Conservation (phyloP, 306 rosid species). For the Acacia confusa region DNA sequence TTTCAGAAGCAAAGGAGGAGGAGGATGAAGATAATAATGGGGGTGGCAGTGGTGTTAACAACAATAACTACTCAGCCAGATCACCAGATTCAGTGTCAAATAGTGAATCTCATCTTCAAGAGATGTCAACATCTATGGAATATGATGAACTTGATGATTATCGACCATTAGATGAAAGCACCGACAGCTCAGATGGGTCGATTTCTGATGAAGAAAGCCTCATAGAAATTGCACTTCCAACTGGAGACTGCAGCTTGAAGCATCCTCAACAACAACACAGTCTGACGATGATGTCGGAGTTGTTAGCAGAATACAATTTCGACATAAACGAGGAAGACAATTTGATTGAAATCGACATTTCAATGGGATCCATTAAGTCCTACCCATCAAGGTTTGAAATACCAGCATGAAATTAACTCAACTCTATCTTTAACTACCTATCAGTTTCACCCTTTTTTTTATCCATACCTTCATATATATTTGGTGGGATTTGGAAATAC, state of each 20-base stretch:
- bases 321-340: constrained; percentile 85
- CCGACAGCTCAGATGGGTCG: constrained; percentile 69
- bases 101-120: constrained; percentile 14
- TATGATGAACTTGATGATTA: constrained; percentile 42
- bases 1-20: constrained; percentile 17
- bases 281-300: constrained; percentile 40
- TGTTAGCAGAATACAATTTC: constrained; percentile 69
- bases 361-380: constrained; percentile 91
- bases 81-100: constrained; percentile 39
- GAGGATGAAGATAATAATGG: not conserved
- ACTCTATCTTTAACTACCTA: constrained; percentile 6
- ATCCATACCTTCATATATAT: constrained; percentile 28
- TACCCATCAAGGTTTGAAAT: constrained; percentile 90
- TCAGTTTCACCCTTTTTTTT: constrained; percentile 23
- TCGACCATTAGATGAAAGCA: constrained; percentile 36
- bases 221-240: constrained; percentile 82
- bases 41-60: not conserved
- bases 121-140: constrained; percentile 52
- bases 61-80: not conserved
- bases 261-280: constrained; percentile 22
- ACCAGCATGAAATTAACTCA: constrained; percentile 47
- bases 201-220: constrained; percentile 96
- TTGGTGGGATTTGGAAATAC: constrained; percentile 43
- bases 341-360: constrained; percentile 87
- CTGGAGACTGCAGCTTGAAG: constrained; percentile 49